A percentile compares a stretch with the other conserved stretches of the same genome.
phyloP scores from a whole-genome alignment of 1,139 yeast genomes.

The Saccharomyces uvarum region DNA sequence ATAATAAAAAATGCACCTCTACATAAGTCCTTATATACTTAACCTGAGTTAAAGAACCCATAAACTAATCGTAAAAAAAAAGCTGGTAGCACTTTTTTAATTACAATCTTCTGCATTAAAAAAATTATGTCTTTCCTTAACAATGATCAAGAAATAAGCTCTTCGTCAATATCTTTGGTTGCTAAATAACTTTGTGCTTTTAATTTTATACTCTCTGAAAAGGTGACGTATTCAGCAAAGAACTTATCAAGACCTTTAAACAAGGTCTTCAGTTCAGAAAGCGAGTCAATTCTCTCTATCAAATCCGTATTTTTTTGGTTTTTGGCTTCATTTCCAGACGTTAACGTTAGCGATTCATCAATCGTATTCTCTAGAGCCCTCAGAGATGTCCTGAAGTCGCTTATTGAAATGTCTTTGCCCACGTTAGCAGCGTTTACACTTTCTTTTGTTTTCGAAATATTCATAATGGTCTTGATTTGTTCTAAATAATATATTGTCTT shows the following conservation, averaged over 20 bases:
- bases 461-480: conserved; percentile 35
- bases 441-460: conserved; percentile 18
- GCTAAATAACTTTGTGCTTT: conserved; percentile 35
- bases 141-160: not conserved
- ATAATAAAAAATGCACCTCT: not conserved
- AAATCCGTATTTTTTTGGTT: conserved; percentile 31
- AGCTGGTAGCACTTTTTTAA: not conserved
- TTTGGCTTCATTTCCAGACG: conserved; percentile 24
- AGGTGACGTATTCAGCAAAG: conserved; percentile 40
- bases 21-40: not conserved
- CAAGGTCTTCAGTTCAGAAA: conserved; percentile 44
- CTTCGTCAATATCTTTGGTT: conserved; percentile 21
- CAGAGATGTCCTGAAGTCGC: conserved; percentile 38
- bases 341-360: conserved; percentile 34
- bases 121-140: not conserved
- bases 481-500: conserved; percentile 42
- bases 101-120: not conserved
- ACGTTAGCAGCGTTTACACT: conserved; percentile 6
- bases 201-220: conserved; percentile 34
- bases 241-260: conserved; percentile 47
- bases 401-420: conserved; percentile 9
- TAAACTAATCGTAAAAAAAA: not conserved
- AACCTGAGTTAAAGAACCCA: not conserved
- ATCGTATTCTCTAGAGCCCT: conserved; percentile 39
- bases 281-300: conserved; percentile 36